Evolutionary conservation across 2,329 filamentous ascomycete genomes (phyloP).

Genomic region (Apiospora malaysiana): DNA sequence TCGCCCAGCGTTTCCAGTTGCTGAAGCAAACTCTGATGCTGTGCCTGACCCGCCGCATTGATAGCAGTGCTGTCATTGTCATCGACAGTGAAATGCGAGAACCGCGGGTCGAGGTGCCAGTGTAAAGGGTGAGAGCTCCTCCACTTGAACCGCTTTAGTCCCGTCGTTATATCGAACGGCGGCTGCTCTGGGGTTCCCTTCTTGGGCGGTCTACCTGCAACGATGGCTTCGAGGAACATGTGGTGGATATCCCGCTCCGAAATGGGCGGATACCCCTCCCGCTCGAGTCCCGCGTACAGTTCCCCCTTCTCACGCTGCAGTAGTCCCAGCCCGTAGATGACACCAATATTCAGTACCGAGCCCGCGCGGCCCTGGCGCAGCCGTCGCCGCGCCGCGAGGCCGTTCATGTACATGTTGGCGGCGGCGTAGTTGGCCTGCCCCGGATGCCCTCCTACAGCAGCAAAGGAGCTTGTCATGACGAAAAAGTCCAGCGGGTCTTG

Average conservation of each 20-base stretch:
- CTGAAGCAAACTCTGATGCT: slow-evolving; percentile 37
- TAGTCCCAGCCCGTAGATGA: slow-evolving; percentile 52
- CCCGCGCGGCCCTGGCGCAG: slow-evolving; percentile 40
- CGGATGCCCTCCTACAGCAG: slow-evolving; percentile 49
- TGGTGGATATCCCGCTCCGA: slow-evolving; percentile 58
- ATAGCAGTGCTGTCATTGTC: slow-evolving; percentile 26
- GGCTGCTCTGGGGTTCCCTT: background rate
- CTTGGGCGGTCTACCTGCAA: slow-evolving; percentile 43
- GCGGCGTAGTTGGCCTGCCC: slow-evolving; percentile 53
- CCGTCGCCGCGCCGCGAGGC: slow-evolving; percentile 45
- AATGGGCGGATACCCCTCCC: slow-evolving; percentile 52
- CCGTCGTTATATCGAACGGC: slow-evolving; percentile 46
- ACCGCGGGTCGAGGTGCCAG: slow-evolving; percentile 52
- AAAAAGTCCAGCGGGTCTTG: slow-evolving; percentile 47
- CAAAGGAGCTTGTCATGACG: slow-evolving; percentile 54
- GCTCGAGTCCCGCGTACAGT: slow-evolving; percentile 47
- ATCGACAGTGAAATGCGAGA: slow-evolving; percentile 45
- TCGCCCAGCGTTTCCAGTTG: slow-evolving; percentile 33
- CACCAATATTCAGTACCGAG: slow-evolving; percentile 52
- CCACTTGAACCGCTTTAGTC: slow-evolving; percentile 45
- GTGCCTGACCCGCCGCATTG: slow-evolving; percentile 17
- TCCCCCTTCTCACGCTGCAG: slow-evolving; percentile 47
- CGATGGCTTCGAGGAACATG: slow-evolving; percentile 57
- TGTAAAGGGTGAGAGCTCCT: slow-evolving; percentile 39
- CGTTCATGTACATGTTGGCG: slow-evolving; percentile 56